Conservation (phyloP, 495 filamentous ascomycete species). For the Aspergillus panamensis region DNA sequence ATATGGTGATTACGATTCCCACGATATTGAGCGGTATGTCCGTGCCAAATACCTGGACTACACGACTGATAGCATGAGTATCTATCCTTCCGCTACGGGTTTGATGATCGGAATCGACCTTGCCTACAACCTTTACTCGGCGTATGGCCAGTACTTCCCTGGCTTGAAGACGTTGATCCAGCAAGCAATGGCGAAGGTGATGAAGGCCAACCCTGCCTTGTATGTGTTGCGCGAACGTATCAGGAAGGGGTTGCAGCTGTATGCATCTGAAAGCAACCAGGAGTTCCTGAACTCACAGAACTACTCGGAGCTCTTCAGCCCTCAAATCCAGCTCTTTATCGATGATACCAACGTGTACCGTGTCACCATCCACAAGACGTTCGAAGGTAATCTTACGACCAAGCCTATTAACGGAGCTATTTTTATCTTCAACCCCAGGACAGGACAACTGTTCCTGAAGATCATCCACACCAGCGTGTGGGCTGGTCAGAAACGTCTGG, state of each 20-base stretch:
- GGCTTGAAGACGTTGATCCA: slow-evolving; percentile 95
- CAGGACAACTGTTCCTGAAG: slow-evolving; percentile 97
- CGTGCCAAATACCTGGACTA: slow-evolving; percentile 99
- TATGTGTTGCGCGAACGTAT: slow-evolving; percentile 98
- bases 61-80: slow-evolving; percentile 98
- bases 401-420: slow-evolving; percentile 99
- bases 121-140: slow-evolving; percentile 97
- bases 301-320: slow-evolving; percentile 98
- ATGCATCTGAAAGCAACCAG: slow-evolving; percentile 98
- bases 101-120: slow-evolving; percentile 98
- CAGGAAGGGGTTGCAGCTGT: slow-evolving; percentile 95
- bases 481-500: slow-evolving; percentile 98
- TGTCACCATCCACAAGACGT: slow-evolving; percentile 99
- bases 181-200: slow-evolving; percentile 98
- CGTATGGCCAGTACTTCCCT: slow-evolving; percentile 98
- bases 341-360: slow-evolving; percentile 99
- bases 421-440: slow-evolving; percentile 99
- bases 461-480: slow-evolving; percentile 99
- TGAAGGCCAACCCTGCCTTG: slow-evolving; percentile 98
- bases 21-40: slow-evolving; percentile 97
- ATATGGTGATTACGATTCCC: slow-evolving; percentile 98
- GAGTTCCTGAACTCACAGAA: slow-evolving; percentile 99
- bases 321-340: slow-evolving; percentile 98
- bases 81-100: slow-evolving; percentile 96
- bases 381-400: slow-evolving; percentile 97